Percentiles rank a stretch among this genome's conserved stretches.
These are phyloP conservation scores for Erodium texanum DNA, from an alignment of 441 rosid species.

Conservation along the genomic window DNA sequence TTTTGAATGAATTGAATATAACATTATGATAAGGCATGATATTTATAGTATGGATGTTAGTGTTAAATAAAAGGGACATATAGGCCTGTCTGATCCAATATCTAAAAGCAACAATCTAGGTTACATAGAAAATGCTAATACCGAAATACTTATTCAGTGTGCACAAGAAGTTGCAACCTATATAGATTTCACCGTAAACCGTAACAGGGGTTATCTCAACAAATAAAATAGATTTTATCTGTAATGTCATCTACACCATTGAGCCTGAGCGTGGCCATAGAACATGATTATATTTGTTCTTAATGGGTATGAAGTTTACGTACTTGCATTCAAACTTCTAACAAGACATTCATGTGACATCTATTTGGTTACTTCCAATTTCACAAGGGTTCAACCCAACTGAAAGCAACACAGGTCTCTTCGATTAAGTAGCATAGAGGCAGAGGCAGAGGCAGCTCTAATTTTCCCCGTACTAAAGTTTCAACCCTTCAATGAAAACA, in stretches of 20 bases:
- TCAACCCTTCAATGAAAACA: background rate
- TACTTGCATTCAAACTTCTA: background rate
- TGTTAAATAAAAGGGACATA: background rate
- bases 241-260: background rate
- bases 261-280: background rate
- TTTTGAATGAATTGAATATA: too few relatives aligned
- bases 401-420: background rate
- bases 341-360: background rate
- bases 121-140: background rate
- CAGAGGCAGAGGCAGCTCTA: background rate
- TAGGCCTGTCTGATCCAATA: background rate
- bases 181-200: background rate
- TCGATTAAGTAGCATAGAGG: background rate
- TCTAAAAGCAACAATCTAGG: background rate
- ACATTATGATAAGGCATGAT: too few relatives aligned
- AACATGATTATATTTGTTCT: background rate
- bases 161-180: slow-evolving; percentile 1
- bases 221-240: background rate
- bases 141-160: background rate
- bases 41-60: background rate
- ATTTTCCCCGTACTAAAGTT: background rate
- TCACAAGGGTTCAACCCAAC: background rate
- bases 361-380: background rate
- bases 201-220: background rate
- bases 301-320: background rate